A percentile compares a stretch with the other conserved stretches of the same genome.
Conservation (phyloP, 345 rosid genomes). For the Rubroshorea leprosula region DNA sequence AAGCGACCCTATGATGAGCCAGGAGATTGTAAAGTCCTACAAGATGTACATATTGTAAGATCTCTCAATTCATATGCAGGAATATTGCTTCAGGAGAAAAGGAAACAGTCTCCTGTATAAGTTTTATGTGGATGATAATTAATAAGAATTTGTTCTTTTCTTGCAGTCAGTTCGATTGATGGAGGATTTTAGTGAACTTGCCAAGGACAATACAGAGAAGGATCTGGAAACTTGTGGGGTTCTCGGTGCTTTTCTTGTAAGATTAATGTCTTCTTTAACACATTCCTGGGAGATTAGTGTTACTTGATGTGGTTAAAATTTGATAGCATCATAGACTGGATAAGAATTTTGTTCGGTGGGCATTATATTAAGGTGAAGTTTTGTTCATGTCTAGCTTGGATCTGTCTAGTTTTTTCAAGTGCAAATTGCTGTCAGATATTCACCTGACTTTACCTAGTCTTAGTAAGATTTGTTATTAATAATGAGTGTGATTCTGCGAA, state of each 20-base stretch:
- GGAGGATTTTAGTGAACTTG: slow-evolving; percentile 85
- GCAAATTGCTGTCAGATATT: too few species aligned
- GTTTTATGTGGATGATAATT: background rate
- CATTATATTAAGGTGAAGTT: background rate
- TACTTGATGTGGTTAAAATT: background rate
- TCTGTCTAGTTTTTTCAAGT: too few species aligned
- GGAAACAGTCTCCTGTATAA: too few species aligned
- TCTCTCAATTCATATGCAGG: background rate
- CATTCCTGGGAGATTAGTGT: background rate
- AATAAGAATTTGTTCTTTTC: background rate
- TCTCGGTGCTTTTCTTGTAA: slow-evolving; percentile 82
- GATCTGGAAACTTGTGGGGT: slow-evolving; percentile 92
- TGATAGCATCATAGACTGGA: background rate
- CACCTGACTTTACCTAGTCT: background rate
- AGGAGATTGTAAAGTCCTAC: slow-evolving; percentile 27
- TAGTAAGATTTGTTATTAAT: too few species aligned
- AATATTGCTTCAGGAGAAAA: background rate
- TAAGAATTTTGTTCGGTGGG: background rate
- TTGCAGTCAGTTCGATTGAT: slow-evolving; percentile 55
- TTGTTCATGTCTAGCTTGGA: too few species aligned
- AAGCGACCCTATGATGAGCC: slow-evolving; percentile 20
- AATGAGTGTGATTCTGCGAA: too few species aligned
- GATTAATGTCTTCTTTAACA: slow-evolving; percentile 16
- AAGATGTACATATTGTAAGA: slow-evolving; percentile 81
- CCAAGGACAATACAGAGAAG: slow-evolving; percentile 73